Evolutionary conservation across 306 rosid species (phyloP).

Genomic region (Cicer pinnatifidum): DNA sequence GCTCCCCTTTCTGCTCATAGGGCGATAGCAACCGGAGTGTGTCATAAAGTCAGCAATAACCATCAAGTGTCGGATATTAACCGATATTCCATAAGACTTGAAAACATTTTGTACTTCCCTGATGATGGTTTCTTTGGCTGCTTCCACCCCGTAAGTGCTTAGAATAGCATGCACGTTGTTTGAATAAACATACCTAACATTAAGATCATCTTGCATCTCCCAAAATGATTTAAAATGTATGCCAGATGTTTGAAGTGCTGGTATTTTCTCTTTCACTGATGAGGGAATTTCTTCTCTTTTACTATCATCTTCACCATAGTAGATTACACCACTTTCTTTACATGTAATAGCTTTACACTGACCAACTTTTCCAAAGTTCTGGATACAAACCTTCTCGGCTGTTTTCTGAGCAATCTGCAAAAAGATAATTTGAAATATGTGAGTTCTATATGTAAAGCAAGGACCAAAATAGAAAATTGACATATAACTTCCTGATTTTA

Average conservation of each 20-base stretch:
- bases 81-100: slow-evolving; percentile 84
- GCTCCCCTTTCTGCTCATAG: slow-evolving; percentile 67
- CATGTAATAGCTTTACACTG: slow-evolving; percentile 68
- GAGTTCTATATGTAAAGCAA: slow-evolving; percentile 28
- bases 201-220: slow-evolving; percentile 70
- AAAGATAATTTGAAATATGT: slow-evolving; percentile 17
- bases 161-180: slow-evolving; percentile 74
- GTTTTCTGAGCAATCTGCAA: slow-evolving; percentile 75
- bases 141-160: slow-evolving; percentile 79
- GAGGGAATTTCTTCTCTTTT: slow-evolving; percentile 56
- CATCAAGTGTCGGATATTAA: slow-evolving; percentile 73
- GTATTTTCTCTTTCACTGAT: slow-evolving; percentile 60
- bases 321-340: slow-evolving; percentile 77
- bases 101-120: slow-evolving; percentile 80
- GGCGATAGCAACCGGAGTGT: slow-evolving; percentile 69
- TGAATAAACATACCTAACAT: slow-evolving; percentile 72
- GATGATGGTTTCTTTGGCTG: slow-evolving; percentile 84
- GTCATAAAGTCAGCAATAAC: slow-evolving; percentile 93
- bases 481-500: slow-evolving; percentile 20
- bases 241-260: slow-evolving; percentile 83
- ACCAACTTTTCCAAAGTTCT: slow-evolving; percentile 69
- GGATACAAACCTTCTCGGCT: slow-evolving; percentile 75
- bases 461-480: slow-evolving; percentile 10
- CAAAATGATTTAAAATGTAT: slow-evolving; percentile 75
- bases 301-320: slow-evolving; percentile 60